Conservation (phyloP, 1,284 basidiomycete genomes). For the Leccinum cinnamomeum region DNA sequence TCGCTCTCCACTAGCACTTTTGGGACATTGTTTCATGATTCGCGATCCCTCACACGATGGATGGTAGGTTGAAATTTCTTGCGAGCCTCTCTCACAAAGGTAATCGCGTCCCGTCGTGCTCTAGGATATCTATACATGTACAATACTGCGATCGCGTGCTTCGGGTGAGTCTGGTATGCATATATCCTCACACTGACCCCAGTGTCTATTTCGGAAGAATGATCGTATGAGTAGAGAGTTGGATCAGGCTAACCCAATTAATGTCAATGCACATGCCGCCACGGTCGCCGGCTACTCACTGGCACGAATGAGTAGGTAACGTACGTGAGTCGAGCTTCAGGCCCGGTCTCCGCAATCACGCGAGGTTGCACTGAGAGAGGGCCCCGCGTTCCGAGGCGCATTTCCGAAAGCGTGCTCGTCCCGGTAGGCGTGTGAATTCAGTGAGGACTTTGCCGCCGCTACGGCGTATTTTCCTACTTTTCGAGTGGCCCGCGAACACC, state of each 20-base stretch:
- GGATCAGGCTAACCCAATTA: neutral
- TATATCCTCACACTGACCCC: neutral
- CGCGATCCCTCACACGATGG: neutral
- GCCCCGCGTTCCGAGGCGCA: neutral
- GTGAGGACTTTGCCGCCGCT: neutral
- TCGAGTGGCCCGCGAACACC: neutral
- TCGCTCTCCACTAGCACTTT: neutral
- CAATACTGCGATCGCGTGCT: neutral
- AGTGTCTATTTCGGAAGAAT: neutral
- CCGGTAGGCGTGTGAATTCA: neutral
- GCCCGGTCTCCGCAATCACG: neutral
- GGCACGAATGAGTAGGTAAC: neutral
- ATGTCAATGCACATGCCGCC: neutral
- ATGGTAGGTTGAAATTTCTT: neutral
- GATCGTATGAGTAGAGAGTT: neutral
- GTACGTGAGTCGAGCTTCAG: neutral
- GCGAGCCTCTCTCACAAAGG: neutral
- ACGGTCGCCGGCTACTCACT: neutral
- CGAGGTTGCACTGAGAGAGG: neutral
- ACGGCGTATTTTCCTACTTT: neutral
- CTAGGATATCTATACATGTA: neutral
- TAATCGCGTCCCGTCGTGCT: neutral
- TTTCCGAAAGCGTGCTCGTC: neutral
- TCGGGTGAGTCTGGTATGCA: neutral
- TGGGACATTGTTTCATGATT: neutral